Evolutionary conservation across 1,139 yeast species (phyloP), one percentile per base, ranked within the genome.

Genomic region (Torulaspora pretoriensis): DNA sequence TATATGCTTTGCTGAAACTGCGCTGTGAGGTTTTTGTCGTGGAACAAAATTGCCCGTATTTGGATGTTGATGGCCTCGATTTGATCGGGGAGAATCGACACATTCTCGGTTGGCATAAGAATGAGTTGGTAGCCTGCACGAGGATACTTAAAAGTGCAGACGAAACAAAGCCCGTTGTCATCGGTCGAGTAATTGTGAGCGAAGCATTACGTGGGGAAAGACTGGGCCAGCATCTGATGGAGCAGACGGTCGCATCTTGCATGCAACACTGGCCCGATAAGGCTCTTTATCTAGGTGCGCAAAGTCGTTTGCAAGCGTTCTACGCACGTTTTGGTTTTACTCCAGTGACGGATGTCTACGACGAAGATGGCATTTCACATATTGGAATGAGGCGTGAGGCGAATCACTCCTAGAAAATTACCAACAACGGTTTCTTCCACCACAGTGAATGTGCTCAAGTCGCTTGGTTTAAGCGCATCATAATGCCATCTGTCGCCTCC

Each of bases 381-480:
- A 29, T 29, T 9, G 32, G 32, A 29, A 29, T 29, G 32, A 29
- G 32, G 32, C 32, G 32, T 29, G 32, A 29, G 32, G 19, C 32
- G 7, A 2, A 29, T 5, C 7, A 13, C n/a, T 3, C 12, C 28
- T 26, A 5, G 27, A 25, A n/a, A 17, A 17, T 17, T 17, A 17
- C 4, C 19, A 17, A 3, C 19, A 17, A 17, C 4, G 4, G 19
- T 17, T 17, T 4, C 19, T 17, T 17, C 19, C 19, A 4, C 19
- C 3, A 17, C 4, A 4, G 19, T 17, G 19, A 4, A 4, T 4
- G 19, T 17, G 19, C n/a, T n/a, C n/a, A n/a, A 4, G 19, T 17
- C 4, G 4, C 4, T 4, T 4, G 4, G 19, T 4, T 17, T 17
- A 4, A 17, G 19, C 3, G 19, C 19, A 17, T 17, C 19, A 17